Base-by-base conservation (phyloP, 2,329 filamentous ascomycete genomes). In the Sclerotinia glacialis region DNA sequence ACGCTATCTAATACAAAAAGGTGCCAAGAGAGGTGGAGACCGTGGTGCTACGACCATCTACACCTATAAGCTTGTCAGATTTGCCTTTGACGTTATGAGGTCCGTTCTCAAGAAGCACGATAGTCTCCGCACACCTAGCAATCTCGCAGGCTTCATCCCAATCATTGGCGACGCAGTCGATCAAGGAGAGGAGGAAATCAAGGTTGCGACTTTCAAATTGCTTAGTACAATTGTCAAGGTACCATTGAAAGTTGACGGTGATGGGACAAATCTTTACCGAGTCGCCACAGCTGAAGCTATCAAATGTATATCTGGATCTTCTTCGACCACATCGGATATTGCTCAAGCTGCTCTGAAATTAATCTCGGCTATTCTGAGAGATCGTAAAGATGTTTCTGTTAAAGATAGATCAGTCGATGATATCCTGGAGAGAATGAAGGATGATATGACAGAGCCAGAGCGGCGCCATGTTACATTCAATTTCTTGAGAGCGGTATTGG, bases 391-490 rank as follows among this genome's bases (percentile, higher is more conserved):
- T 71, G 86, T 95, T 6, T 80, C 85, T 23, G 83, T 98, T 74
- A 93, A 91, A 76, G 91, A 97, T 71, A 87, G 86, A 3, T 90
- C 93, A 53, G 81, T 98, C 26, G 92, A 95, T 54, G 89, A 92
- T 77, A 80, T 99, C 2, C 85, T 98, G 5, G 86, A 88, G 69
- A 90, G 91, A 67, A 81, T 98, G 62, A 90, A 93, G 72, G 88
- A 93, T 37, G 94, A 98, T 74, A 84, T 99, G 58, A 96, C 96
- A 40, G 92, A 98, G 76, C 93, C 94, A 5, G 89, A 97, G 71
- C 89, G 93, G 68, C 92, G 97, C 70, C 93, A 96, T 72, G 87
- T 97, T 52, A 95, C 92, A 0, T 99, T 99, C 80, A 96, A 92
- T 74, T 98, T 99, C 78, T 80, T 99, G 67, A 89, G 93, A 52